Conservation (phyloP, 2,329 filamentous ascomycete genomes). For the Cucurbitaria berberidis region DNA sequence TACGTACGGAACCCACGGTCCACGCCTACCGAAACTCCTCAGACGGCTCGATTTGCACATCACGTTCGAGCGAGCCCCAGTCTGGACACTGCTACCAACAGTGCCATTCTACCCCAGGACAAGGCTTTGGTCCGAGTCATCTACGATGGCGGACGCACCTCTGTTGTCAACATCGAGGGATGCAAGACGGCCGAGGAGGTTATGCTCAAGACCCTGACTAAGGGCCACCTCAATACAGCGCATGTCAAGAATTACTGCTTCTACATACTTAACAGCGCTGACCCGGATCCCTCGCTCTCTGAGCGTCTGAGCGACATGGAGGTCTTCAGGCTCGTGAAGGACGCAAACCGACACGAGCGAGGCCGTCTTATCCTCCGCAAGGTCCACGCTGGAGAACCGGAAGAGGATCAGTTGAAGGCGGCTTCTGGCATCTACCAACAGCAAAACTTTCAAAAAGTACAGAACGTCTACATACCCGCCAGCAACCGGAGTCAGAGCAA, state of each 20-base stretch:
- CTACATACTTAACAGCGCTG: slow-evolving; percentile 85
- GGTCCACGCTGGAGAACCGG: slow-evolving; percentile 90
- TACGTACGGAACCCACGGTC: slow-evolving; percentile 44
- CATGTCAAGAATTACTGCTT: slow-evolving; percentile 97
- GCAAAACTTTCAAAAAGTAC: slow-evolving; percentile 74
- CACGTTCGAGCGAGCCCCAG: slow-evolving; percentile 84
- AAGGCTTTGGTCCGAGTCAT: slow-evolving; percentile 93
- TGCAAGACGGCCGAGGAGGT: slow-evolving; percentile 93
- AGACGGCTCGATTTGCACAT: slow-evolving; percentile 66
- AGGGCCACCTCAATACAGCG: slow-evolving; percentile 85
- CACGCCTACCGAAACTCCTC: slow-evolving; percentile 68
- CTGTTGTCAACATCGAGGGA: slow-evolving; percentile 90
- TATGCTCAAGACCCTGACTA: slow-evolving; percentile 85
- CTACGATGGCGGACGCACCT: slow-evolving; percentile 87
- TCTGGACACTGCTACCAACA: slow-evolving; percentile 75
- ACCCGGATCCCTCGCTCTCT: slow-evolving; percentile 81
- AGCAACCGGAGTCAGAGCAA: slow-evolving; percentile 85
- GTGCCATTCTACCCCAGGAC: slow-evolving; percentile 82
- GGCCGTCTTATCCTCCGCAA: slow-evolving; percentile 90
- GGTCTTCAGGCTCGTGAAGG: slow-evolving; percentile 88
- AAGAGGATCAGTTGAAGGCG: slow-evolving; percentile 81
- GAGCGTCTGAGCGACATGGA: slow-evolving; percentile 85
- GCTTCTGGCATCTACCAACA: slow-evolving; percentile 90
- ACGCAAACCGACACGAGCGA: slow-evolving; percentile 81
- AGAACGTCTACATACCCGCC: slow-evolving; percentile 62